phyloP scores from a whole-genome alignment of 768 basidiomycete genomes.

The Termitomyces sp. region DNA sequence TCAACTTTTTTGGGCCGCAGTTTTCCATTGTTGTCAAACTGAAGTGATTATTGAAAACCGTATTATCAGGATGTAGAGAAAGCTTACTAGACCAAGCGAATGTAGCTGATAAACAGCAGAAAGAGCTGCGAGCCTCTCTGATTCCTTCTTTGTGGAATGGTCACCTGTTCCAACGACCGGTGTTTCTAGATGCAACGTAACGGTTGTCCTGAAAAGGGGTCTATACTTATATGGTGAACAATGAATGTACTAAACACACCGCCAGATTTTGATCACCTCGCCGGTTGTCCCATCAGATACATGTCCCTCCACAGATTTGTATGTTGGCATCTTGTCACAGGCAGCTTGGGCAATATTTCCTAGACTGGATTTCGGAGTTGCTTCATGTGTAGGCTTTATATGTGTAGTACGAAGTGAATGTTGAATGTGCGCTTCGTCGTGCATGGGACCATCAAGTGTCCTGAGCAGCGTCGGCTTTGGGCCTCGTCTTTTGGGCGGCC shows the following conservation, averaged over 20 bases:
- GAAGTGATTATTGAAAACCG: not conserved
- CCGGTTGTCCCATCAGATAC: conserved; percentile 17
- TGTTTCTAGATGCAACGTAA: conserved; percentile 30
- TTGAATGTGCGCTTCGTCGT: conserved; percentile 28
- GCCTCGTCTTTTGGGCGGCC: conserved; percentile 8
- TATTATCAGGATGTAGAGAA: not conserved
- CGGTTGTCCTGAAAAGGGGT: conserved; percentile 30
- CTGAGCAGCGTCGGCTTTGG: conserved; percentile 1
- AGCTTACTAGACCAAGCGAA: conserved; percentile 55
- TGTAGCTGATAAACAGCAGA: conserved; percentile 71
- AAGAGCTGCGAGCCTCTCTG: conserved; percentile 72
- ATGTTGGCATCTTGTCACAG: conserved; percentile 24
- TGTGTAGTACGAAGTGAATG: conserved; percentile 25
- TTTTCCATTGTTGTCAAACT: conserved; percentile 36
- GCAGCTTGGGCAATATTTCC: conserved; percentile 31
- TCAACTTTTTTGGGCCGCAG: conserved; percentile 18
- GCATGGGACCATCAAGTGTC: conserved; percentile 27
- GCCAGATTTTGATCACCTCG: conserved; percentile 28
- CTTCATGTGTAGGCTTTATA: conserved; percentile 25
- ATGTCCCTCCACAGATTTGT: conserved; percentile 26
- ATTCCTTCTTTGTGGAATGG: conserved; percentile 48
- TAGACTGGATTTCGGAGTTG: conserved; percentile 34
- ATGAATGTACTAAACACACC: conserved; percentile 28
- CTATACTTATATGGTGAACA: not conserved
- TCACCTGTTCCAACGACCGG: conserved; percentile 61